Conservation (phyloP, 352 stramenopile genomes). For the Phytopythium litorale region DNA sequence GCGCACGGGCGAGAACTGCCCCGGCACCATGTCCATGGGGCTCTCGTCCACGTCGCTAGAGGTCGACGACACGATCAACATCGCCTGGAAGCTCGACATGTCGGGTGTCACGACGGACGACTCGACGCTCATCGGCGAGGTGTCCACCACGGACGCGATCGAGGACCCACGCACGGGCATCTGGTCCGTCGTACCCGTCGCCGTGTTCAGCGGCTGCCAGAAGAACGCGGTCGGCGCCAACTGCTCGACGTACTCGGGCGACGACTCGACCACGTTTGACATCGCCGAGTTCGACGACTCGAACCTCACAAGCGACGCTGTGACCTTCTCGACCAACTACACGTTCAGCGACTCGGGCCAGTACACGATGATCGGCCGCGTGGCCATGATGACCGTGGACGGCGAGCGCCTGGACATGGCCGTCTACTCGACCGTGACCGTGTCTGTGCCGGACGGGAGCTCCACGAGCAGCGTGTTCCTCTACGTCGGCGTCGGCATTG, state of each 20-base stretch:
- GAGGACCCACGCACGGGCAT: constrained; percentile 40
- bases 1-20: constrained; percentile 65
- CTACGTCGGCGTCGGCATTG: constrained; percentile 70
- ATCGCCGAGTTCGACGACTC: constrained; percentile 43
- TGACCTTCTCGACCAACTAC: constrained; percentile 52
- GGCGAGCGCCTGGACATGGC: constrained; percentile 76
- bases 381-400: constrained; percentile 69
- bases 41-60: constrained; percentile 49
- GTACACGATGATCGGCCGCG: constrained; percentile 67
- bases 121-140: constrained; percentile 58
- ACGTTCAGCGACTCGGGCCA: constrained; percentile 50
- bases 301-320: constrained; percentile 58
- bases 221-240: constrained; percentile 43
- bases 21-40: constrained; percentile 52
- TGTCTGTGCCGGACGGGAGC: constrained; percentile 44
- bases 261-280: constrained; percentile 51
- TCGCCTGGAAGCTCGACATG: constrained; percentile 68
- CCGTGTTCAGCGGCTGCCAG: constrained; percentile 66
- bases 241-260: constrained; percentile 66
- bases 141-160: constrained; percentile 53
- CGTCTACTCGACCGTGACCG: constrained; percentile 69
- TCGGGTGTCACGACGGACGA: constrained; percentile 39
- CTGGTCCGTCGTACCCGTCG: constrained; percentile 65
- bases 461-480: constrained; percentile 50
- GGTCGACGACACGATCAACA: constrained; percentile 43